These are phyloP conservation scores for Aquilaria yunnanensis DNA, from an alignment of 345 rosid genomes.

Conservation along the genomic window DNA sequence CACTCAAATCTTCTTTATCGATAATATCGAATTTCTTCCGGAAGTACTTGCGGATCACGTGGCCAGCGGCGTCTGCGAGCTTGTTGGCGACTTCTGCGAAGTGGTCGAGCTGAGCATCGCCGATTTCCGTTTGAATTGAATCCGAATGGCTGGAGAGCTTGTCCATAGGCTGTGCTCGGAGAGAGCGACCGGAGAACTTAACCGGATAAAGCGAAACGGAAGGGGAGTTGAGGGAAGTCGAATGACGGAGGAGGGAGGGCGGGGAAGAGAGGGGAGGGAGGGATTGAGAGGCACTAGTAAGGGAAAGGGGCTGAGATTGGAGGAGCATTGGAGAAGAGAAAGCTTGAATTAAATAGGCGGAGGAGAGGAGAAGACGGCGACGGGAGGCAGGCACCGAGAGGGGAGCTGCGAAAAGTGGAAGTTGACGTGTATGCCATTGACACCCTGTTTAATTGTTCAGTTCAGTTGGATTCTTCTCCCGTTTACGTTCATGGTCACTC, in stretches of 20 bases:
- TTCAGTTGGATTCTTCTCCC: neutral
- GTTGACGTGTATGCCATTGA: constrained; percentile 7
- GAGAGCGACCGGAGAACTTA: constrained; percentile 8
- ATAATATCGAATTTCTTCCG: constrained; percentile 78
- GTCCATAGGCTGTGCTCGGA: constrained; percentile 21
- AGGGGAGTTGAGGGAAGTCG: neutral
- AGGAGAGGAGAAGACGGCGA: constrained; percentile 1
- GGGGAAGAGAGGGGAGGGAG: constrained; percentile 5
- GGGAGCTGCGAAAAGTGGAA: neutral
- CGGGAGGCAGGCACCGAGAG: neutral
- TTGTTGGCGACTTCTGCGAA: constrained; percentile 53
- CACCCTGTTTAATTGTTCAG: neutral
- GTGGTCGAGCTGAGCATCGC: constrained; percentile 34
- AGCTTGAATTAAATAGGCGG: constrained; percentile 16
- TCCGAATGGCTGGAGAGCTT: constrained; percentile 14
- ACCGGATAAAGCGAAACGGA: neutral
- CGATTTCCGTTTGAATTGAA: constrained; percentile 2
- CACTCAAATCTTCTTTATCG: constrained; percentile 78
- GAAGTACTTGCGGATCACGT: constrained; percentile 72
- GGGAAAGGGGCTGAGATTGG: constrained; percentile 13
- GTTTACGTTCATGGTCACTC: too few species aligned
- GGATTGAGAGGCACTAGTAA: constrained; percentile 1
- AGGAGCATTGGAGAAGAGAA: constrained; percentile 18
- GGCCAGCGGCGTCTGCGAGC: constrained; percentile 86
- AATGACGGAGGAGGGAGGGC: neutral